phyloP scores from a whole-genome alignment of 2,329 filamentous ascomycete genomes.

The Xenoacremonium recifei region DNA sequence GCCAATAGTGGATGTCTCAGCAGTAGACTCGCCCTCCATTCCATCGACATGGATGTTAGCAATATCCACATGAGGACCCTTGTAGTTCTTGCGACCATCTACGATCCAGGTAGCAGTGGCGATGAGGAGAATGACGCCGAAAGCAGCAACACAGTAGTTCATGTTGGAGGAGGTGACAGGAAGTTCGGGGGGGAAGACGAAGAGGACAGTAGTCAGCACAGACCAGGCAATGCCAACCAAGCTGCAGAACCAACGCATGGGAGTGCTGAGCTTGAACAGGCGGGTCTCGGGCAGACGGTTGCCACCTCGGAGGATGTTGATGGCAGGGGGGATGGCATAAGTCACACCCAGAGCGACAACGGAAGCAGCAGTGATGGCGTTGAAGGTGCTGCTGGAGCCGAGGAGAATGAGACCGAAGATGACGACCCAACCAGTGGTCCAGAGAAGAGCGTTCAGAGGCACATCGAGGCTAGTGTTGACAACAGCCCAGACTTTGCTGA shows the following conservation, averaged over 20 bases:
- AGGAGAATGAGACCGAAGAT: constrained; percentile 71
- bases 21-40: not conserved
- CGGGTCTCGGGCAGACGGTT: constrained; percentile 58
- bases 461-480: constrained; percentile 62
- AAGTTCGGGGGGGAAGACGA: constrained; percentile 68
- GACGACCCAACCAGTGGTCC: constrained; percentile 61
- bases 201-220: constrained; percentile 69
- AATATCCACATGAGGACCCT: constrained; percentile 26
- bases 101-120: constrained; percentile 43
- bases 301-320: constrained; percentile 67
- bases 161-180: constrained; percentile 66
- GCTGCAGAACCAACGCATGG: constrained; percentile 37
- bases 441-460: constrained; percentile 64
- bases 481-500: constrained; percentile 56
- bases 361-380: constrained; percentile 69
- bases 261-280: constrained; percentile 35
- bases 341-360: constrained; percentile 73
- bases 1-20: too few relatives aligned
- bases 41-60: not conserved
- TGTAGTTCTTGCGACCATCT: constrained; percentile 49
- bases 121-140: constrained; percentile 47
- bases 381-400: constrained; percentile 65
- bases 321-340: constrained; percentile 71
- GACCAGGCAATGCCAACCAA: constrained; percentile 60
- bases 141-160: constrained; percentile 56